phyloP scores from a whole-genome alignment of 1,139 yeast genomes.

The Debaryomycetaceae sp. region DNA sequence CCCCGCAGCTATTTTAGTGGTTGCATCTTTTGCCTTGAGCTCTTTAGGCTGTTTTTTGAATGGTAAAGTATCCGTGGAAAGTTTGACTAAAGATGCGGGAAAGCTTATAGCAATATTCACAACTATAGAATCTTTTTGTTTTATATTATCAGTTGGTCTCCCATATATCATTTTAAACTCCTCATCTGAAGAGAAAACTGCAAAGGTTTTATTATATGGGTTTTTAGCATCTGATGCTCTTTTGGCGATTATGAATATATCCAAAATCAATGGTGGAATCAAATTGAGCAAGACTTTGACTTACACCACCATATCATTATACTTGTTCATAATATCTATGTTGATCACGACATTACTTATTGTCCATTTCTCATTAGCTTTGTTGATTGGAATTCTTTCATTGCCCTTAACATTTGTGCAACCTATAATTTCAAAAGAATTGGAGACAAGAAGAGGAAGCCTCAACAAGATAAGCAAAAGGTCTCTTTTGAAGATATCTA shows the following conservation, averaged over 20 bases:
- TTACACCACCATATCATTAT: slow-evolving; percentile 32
- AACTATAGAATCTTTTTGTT: slow-evolving; percentile 30
- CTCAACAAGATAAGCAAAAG: slow-evolving; percentile 6
- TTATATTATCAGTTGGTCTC: slow-evolving; percentile 23
- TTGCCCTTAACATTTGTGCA: slow-evolving; percentile 70
- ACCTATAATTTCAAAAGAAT: slow-evolving; percentile 26
- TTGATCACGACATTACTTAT: slow-evolving; percentile 72
- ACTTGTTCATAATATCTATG: slow-evolving; percentile 63
- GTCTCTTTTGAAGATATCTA: slow-evolving; percentile 20
- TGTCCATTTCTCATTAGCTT: slow-evolving; percentile 80
- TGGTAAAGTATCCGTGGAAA: slow-evolving; percentile 26
- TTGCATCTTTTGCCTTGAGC: slow-evolving; percentile 68
- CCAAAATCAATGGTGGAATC: slow-evolving; percentile 6
- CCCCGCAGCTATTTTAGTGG: slow-evolving; percentile 77
- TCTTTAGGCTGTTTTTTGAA: slow-evolving; percentile 60
- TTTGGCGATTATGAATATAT: slow-evolving; percentile 14
- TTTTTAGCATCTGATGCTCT: slow-evolving; percentile 17
- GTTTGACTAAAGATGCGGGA: slow-evolving; percentile 24
- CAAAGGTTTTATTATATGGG: slow-evolving; percentile 14
- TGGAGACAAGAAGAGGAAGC: background rate
- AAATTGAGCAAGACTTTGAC: slow-evolving; percentile 20
- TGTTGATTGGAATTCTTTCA: slow-evolving; percentile 62
- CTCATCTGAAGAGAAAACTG: slow-evolving; percentile 14
- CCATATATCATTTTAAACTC: slow-evolving; percentile 21
- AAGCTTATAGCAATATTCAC: slow-evolving; percentile 30